Base-by-base conservation (phyloP, 75 land plant genomes). In the Isoetes taiwanensis region DNA sequence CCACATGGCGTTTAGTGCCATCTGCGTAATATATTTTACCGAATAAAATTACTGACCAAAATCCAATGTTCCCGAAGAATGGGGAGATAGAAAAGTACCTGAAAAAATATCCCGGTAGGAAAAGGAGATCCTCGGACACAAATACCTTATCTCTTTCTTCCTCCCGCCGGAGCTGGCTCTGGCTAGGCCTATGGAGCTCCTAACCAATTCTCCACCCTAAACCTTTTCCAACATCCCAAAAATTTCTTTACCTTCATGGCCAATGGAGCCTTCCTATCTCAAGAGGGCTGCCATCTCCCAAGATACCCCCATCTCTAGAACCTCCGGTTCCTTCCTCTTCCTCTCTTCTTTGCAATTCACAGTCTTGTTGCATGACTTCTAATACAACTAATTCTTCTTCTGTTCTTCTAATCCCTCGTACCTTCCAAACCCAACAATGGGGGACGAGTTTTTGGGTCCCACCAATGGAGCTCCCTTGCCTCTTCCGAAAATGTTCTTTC, bases 341-440 rank as follows among this genome's bases (percentile, higher is more conserved):
- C 52, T 32, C 34, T 53, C 57, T 57, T 24, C 57, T 53, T 56
- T 38, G 37, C n/a, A 33, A 30, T 24, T 54, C 60, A 3, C 35
- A 54, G 26, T 26, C 34, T n/a, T n/a, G n/a, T 30, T 38, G 43
- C n/a, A n/a, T n/a, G n/a, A n/a, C n/a, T n/a, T n/a, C n/a, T n/a
- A n/a, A n/a, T n/a, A n/a, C n/a, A n/a, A n/a, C n/a, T n/a, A n/a
- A n/a, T n/a, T n/a, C n/a, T n/a, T n/a, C n/a, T n/a, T n/a, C n/a
- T n/a, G n/a, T n/a, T n/a, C n/a, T n/a, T n/a, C n/a, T n/a, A n/a
- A n/a, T n/a, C n/a, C n/a, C n/a, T n/a, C n/a, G n/a, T n/a, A n/a
- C n/a, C n/a, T n/a, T n/a, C 38, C 53, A 60, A 52, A 40, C 35
- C n/a, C 56, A 54, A n/a, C 56, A 54, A n/a, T 27, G 54, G 64